phyloP scores from a whole-genome alignment of 2,329 filamentous ascomycete genomes.

The Trichoderma simmonsii region DNA sequence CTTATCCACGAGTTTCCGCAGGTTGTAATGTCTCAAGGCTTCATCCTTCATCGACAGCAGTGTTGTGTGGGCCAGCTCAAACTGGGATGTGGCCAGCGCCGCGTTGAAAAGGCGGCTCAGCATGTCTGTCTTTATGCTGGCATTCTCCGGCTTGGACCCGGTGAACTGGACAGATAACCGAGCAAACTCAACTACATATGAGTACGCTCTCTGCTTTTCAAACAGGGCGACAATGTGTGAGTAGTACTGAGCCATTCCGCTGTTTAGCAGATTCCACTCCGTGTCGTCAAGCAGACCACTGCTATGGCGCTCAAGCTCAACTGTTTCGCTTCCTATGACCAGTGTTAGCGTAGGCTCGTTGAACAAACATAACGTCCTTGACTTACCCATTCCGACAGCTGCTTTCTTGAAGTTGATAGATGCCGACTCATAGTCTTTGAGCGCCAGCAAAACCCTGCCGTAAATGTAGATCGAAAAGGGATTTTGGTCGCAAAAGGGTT shows the following conservation, averaged over 20 bases:
- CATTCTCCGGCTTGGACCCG: constrained; percentile 29
- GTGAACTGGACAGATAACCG: constrained; percentile 68
- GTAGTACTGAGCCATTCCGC: constrained; percentile 80
- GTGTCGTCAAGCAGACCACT: constrained; percentile 70
- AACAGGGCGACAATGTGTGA: constrained; percentile 80
- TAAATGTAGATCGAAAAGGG: constrained; percentile 77
- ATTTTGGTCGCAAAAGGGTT: constrained; percentile 53
- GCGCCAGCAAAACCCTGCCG: constrained; percentile 71
- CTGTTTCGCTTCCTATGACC: constrained; percentile 42
- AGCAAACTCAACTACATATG: constrained; percentile 81
- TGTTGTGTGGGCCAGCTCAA: constrained; percentile 77
- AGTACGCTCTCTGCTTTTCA: constrained; percentile 72
- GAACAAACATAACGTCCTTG: not conserved
- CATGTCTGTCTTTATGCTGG: constrained; percentile 62
- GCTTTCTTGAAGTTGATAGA: constrained; percentile 77
- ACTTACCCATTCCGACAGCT: constrained; percentile 75
- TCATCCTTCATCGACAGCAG: constrained; percentile 69
- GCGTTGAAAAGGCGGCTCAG: constrained; percentile 82
- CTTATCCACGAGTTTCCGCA: constrained; percentile 66
- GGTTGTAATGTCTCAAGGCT: constrained; percentile 67
- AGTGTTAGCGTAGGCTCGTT: not conserved
- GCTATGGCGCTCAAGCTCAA: constrained; percentile 52
- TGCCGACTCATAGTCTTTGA: constrained; percentile 71
- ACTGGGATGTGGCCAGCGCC: constrained; percentile 73
- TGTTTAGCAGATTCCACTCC: constrained; percentile 66